phyloP scores from a whole-genome alignment of 768 basidiomycete species.

The Leccinum subtestaceum region DNA sequence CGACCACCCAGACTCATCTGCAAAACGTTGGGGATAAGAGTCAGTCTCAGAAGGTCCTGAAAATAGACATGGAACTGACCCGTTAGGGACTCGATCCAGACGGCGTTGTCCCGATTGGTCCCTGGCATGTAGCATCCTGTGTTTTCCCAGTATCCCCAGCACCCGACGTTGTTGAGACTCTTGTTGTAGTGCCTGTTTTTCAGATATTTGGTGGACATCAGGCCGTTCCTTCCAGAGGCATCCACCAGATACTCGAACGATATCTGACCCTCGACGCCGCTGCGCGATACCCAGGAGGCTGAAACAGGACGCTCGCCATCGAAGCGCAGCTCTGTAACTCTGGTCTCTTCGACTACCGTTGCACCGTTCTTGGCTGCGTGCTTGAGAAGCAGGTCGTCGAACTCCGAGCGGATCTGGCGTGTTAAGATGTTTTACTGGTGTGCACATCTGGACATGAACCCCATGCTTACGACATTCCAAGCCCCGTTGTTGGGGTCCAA shows the following conservation, averaged over 20 bases:
- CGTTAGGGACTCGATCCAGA: slow-evolving; percentile 36
- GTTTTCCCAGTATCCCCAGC: slow-evolving; percentile 38
- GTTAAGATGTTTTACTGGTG: not conserved
- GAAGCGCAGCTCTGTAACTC: slow-evolving; percentile 5
- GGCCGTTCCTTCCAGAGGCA: slow-evolving; percentile 12
- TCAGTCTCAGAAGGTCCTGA: not conserved
- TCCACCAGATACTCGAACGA: slow-evolving; percentile 10
- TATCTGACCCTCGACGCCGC: slow-evolving; percentile 2
- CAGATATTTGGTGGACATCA: slow-evolving; percentile 28
- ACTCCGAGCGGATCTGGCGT: slow-evolving; percentile 5
- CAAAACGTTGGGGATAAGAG: slow-evolving; percentile 5
- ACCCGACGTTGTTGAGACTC: slow-evolving; percentile 33
- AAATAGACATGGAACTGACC: not conserved
- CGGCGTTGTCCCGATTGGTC: slow-evolving; percentile 33
- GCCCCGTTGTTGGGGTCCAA: slow-evolving; percentile 8
- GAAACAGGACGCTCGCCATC: slow-evolving; percentile 2
- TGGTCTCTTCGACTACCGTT: slow-evolving; percentile 3
- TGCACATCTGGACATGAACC: not conserved
- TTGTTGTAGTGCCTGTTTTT: slow-evolving; percentile 35
- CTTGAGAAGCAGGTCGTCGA: slow-evolving; percentile 7
- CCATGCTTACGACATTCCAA: slow-evolving; percentile 7
- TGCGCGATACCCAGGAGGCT: slow-evolving; percentile 3
- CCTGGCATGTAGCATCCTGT: slow-evolving; percentile 29
- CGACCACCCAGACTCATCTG: slow-evolving; percentile 55
- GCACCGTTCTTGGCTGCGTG: not conserved